Base-by-base conservation (phyloP, 441 rosid species). In the Bruguiera hainesii region DNA sequence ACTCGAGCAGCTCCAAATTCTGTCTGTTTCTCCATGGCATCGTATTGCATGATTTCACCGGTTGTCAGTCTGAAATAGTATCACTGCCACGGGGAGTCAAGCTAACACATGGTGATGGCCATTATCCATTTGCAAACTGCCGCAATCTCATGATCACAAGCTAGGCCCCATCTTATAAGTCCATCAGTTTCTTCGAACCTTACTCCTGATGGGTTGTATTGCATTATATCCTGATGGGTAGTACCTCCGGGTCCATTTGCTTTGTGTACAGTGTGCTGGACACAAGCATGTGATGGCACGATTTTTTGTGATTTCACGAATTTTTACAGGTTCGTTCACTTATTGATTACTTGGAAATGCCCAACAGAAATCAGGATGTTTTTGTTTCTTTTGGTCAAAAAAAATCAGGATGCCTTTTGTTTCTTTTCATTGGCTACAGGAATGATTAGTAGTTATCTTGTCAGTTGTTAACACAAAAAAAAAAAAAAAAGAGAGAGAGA, bases 51-150 rank as follows among this genome's bases (percentile, higher is more conserved):
- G 56, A 55, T 75, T 70, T 23, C 28, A 50, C 35, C 50, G 63
- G 63, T 69, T 61, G 48, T 59, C 35, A 60, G 55, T 63, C 56
- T 63, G 74, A 64, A 74, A 72, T 68, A 29, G 18, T 60, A 4
- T 31, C 10, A n/a, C n/a, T 66, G 70, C 53, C 49, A 11, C 46
- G 48, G 58, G 52, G 9, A 49, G 37, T 37, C 26, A 64, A 60
- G 31, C 62, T 30, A 70, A 75, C 84, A 73, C 79, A 75, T 73
- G 76, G 71, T 71, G 52, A 39, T 63, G 66, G 76, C 64, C 72
- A 31, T 3, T 13, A 11, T 42, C 48, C 70, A 63, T 28, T 58
- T 65, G 66, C 62, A 30, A 59, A 49, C 33, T 49, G 68, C 68
- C 70, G 26, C 70, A 55, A 21, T 59, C 67, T 56, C 63, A 42